Evolutionary conservation across 1,284 basidiomycete genomes (phyloP).

Genomic region (Fomitopsis schrenkii): DNA sequence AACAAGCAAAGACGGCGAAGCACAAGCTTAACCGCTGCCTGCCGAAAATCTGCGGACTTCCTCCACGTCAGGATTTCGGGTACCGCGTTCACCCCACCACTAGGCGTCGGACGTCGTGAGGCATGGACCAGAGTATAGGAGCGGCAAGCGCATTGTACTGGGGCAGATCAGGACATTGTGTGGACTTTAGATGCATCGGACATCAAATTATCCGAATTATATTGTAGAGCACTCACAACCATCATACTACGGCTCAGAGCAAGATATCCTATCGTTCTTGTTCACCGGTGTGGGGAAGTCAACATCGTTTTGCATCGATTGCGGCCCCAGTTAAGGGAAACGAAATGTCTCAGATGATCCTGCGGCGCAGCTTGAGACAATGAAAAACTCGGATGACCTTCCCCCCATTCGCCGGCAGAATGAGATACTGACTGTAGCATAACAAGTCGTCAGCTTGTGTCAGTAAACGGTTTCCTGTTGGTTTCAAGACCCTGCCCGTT

Average conservation of each 20-base stretch:
- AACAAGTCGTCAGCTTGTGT: too few species aligned
- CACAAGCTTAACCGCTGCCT: background rate
- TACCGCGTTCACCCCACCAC: constrained; percentile 11
- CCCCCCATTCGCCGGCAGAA: too few species aligned
- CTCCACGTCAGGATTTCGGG: constrained; percentile 19
- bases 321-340: too few species aligned
- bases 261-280: background rate
- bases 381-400: too few species aligned
- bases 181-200: background rate
- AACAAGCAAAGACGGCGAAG: background rate
- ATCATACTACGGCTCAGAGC: too few species aligned
- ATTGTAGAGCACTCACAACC: background rate
- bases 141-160: background rate
- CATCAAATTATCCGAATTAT: background rate
- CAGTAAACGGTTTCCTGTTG: too few species aligned
- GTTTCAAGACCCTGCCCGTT: too few species aligned
- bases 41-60: constrained; percentile 6
- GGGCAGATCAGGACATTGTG: background rate
- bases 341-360: too few species aligned
- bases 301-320: too few species aligned
- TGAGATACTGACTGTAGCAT: too few species aligned
- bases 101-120: constrained; percentile 8
- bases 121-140: constrained; percentile 16
- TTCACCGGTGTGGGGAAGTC: background rate
- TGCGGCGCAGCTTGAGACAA: too few species aligned